These are phyloP conservation scores for Candida labiduridarum DNA, from an alignment of 1,139 yeast genomes.

Conservation along the genomic window DNA sequence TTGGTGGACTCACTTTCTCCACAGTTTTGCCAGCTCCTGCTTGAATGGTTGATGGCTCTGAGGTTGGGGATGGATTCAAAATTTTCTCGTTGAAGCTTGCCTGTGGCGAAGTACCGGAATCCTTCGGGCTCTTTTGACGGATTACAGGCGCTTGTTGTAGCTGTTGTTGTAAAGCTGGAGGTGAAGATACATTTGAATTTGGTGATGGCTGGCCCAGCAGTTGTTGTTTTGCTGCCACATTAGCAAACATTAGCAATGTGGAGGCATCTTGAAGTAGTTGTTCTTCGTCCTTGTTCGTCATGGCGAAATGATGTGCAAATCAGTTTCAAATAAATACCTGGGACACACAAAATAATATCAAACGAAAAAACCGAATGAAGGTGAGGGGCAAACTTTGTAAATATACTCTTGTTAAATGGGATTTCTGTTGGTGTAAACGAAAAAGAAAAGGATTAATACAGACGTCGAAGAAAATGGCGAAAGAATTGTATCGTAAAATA, in stretches of 20 bases:
- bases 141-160: constrained; percentile 1
- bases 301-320: background rate
- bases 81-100: background rate
- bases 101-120: constrained; percentile 6
- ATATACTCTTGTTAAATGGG: background rate
- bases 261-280: constrained; percentile 63
- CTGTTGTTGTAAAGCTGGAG: constrained; percentile 7
- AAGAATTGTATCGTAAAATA: background rate
- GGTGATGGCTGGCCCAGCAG: constrained; percentile 22
- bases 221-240: constrained; percentile 52
- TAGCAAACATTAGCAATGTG: constrained; percentile 66
- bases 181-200: constrained; percentile 14
- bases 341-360: background rate
- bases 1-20: background rate
- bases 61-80: background rate
- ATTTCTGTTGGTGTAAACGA: background rate
- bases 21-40: background rate
- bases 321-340: background rate
- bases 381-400: background rate
- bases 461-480: background rate
- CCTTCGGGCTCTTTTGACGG: constrained; percentile 5
- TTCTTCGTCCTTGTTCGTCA: constrained; percentile 28
- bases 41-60: background rate
- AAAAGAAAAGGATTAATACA: background rate
- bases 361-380: background rate